Evolutionary conservation across 208 protist genomes (phyloP).

Genomic region (Crithidia acanthocephali): DNA sequence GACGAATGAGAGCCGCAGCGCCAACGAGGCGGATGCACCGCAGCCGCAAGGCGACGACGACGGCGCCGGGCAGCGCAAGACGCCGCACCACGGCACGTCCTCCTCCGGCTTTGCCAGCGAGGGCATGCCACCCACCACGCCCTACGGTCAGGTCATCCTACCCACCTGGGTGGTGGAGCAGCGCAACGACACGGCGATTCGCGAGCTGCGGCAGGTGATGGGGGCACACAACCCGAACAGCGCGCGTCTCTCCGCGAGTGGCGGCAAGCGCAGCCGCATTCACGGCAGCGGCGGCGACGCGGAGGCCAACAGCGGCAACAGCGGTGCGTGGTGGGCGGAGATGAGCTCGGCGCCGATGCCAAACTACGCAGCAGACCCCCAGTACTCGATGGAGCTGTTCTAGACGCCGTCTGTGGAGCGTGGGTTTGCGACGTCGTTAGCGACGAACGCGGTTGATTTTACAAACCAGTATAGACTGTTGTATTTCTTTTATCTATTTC

Average conservation of each 20-base stretch:
- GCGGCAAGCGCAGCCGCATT: slow-evolving; percentile 42
- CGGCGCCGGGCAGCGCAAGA: slow-evolving; percentile 22
- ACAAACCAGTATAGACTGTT: slow-evolving; percentile 5
- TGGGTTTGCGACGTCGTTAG: no score
- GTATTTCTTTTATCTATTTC: slow-evolving; percentile 10
- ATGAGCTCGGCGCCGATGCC: slow-evolving; percentile 85
- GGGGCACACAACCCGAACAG: slow-evolving; percentile 74
- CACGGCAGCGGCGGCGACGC: slow-evolving; percentile 43
- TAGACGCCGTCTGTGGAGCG: slow-evolving; percentile 36
- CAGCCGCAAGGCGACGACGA: slow-evolving; percentile 13
- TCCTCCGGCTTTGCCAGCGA: slow-evolving; percentile 29
- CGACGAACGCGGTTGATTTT: no score
- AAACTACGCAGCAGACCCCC: slow-evolving; percentile 78
- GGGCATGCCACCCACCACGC: slow-evolving; percentile 55
- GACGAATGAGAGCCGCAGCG: not conserved
- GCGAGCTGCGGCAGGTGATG: slow-evolving; percentile 88
- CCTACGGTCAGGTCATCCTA: slow-evolving; percentile 77
- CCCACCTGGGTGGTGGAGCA: slow-evolving; percentile 90
- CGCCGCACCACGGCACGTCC: slow-evolving; percentile 20
- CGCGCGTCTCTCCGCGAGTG: slow-evolving; percentile 41
- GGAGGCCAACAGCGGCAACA: slow-evolving; percentile 31
- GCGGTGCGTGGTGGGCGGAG: slow-evolving; percentile 84
- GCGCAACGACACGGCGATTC: slow-evolving; percentile 86
- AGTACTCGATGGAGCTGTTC: slow-evolving; percentile 93
- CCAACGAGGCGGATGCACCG: not conserved